Conservation (phyloP, 2,329 filamentous ascomycete genomes). For the Teratosphaeria destructans region DNA sequence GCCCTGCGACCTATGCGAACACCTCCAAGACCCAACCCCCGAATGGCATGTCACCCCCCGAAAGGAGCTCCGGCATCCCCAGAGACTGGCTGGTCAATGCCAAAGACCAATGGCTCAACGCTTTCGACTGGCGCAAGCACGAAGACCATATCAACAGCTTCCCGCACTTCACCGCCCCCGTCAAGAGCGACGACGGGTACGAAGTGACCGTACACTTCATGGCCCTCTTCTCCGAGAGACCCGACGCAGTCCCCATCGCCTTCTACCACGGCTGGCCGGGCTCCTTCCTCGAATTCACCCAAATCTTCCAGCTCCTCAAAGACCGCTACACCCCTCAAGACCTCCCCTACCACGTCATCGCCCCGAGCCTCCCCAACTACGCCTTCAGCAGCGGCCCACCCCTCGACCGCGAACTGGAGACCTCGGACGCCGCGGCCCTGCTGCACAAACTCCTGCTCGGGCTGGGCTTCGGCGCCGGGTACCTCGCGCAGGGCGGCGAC, state of each 20-base stretch:
- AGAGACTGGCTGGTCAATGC: slow-evolving; percentile 37
- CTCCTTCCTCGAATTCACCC: slow-evolving; percentile 25
- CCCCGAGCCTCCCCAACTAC: slow-evolving; percentile 45
- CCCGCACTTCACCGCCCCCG: slow-evolving; percentile 38
- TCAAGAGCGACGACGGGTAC: slow-evolving; percentile 30
- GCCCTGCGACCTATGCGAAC: slow-evolving; percentile 41
- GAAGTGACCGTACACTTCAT: slow-evolving; percentile 42
- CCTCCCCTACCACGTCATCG: slow-evolving; percentile 47
- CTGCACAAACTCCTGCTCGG: slow-evolving; percentile 42
- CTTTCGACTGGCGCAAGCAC: slow-evolving; percentile 30
- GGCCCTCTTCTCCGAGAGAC: slow-evolving; percentile 42
- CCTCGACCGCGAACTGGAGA: slow-evolving; percentile 31
- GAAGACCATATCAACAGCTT: slow-evolving; percentile 39
- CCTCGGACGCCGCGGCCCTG: slow-evolving; percentile 29
- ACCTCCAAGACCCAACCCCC: slow-evolving; percentile 22
- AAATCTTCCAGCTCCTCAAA: slow-evolving; percentile 19
- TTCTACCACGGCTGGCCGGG: slow-evolving; percentile 30
- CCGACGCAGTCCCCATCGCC: slow-evolving; percentile 28
- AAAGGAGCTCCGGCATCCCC: slow-evolving; percentile 34
- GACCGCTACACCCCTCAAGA: slow-evolving; percentile 37
- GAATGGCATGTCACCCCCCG: slow-evolving; percentile 1
- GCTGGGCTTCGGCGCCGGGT: slow-evolving; percentile 41
- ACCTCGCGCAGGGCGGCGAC: slow-evolving; percentile 47
- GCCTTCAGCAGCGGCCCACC: slow-evolving; percentile 38
- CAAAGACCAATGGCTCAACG: slow-evolving; percentile 26